phyloP scores from a whole-genome alignment of 169 alveolate genomes.

The Cyclospora cayetanensis region DNA sequence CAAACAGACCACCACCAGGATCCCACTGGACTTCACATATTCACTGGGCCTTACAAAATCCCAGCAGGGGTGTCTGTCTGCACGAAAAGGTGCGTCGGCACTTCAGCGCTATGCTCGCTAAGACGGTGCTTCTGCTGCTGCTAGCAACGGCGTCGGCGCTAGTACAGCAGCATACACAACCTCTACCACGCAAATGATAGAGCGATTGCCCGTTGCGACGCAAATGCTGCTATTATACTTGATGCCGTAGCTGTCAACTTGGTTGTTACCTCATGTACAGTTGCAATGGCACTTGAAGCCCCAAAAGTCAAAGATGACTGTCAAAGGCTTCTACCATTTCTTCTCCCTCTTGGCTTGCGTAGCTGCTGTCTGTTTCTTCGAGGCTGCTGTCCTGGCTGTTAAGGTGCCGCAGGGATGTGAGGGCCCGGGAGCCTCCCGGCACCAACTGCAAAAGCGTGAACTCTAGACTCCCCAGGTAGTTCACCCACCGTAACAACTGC shows the following conservation, averaged over 20 bases:
- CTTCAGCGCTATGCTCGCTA: too few species aligned
- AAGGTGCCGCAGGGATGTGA: not conserved
- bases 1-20: too few species aligned
- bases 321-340: not conserved
- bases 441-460: not conserved
- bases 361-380: not conserved
- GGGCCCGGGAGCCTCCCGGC: conserved; percentile 4
- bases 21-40: too few species aligned
- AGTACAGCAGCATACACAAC: too few species aligned
- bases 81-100: too few species aligned
- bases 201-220: too few species aligned
- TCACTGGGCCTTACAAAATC: too few species aligned
- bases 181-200: too few species aligned
- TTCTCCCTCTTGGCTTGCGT: not conserved
- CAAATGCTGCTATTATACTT: not conserved
- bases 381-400: not conserved
- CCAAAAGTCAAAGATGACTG: conserved; percentile 19
- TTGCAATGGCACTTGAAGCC: too few species aligned
- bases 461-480: not conserved
- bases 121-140: not conserved
- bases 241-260: not conserved
- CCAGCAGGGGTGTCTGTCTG: too few species aligned
- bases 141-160: too few species aligned
- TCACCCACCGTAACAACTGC: not conserved
- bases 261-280: too few species aligned